These are phyloP conservation scores for Berberis vulgaris DNA, from an alignment of 164 flowering plant genomes.

Conservation along the genomic window DNA sequence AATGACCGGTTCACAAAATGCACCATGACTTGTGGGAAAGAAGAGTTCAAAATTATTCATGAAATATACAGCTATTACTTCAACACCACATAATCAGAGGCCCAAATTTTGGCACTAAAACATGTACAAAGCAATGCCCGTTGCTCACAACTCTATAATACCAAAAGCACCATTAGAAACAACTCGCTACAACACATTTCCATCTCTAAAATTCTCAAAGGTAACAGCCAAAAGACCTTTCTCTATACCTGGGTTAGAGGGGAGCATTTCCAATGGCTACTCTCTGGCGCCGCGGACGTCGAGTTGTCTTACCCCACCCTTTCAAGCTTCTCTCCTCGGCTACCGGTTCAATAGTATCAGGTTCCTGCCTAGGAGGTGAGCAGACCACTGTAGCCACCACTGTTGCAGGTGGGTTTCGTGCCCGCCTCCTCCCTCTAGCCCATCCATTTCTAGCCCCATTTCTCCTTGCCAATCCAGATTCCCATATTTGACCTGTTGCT, in stretches of 20 bases:
- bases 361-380: conserved; percentile 32
- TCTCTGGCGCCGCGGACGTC: conserved; percentile 82
- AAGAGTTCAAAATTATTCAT: conserved; percentile 17
- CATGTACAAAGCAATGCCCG: conserved; percentile 22
- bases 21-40: conserved; percentile 3
- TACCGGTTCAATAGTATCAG: conserved; percentile 33
- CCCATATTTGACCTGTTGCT: conserved; percentile 73
- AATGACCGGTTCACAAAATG: neutral
- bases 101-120: conserved; percentile 19
- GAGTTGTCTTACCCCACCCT: conserved; percentile 93
- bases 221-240: conserved; percentile 1
- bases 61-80: conserved; percentile 19
- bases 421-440: conserved; percentile 50
- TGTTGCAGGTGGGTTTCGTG: conserved; percentile 14
- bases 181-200: conserved; percentile 3
- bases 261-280: conserved; percentile 50
- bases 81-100: conserved; percentile 11
- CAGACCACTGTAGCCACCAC: conserved; percentile 9
- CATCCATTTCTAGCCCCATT: conserved; percentile 47
- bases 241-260: conserved; percentile 13
- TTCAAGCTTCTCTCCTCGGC: conserved; percentile 58
- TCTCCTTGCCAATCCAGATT: conserved; percentile 49
- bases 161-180: conserved; percentile 3
- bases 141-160: conserved; percentile 12
- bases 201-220: conserved; percentile 10